Base-by-base conservation (phyloP, 495 filamentous ascomycete genomes). In the Aspergillus mulundensis region DNA sequence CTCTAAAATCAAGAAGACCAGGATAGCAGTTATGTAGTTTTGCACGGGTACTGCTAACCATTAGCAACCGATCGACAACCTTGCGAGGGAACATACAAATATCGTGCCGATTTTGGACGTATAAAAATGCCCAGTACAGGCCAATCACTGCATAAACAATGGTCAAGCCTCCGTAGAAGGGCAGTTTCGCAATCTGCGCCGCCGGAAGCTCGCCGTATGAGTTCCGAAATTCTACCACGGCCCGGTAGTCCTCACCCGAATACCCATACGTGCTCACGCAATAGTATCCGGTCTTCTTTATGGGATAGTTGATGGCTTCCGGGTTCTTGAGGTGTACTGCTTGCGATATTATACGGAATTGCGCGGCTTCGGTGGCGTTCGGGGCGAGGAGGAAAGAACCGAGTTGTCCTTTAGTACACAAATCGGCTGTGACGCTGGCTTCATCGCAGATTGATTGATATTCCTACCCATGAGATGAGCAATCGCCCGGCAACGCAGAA, bases 21-120 rank as follows among this genome's bases (percentile, higher is more conserved):
- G 76, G 58, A 97, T 99, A 15, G 94, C 94, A 6, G 95, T 97
- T 62, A 99, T 97, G 70, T 99, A 97, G 69, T 99, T 97, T 70
- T 99, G 94, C n/a, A 99, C 94, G 15, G 94, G 87, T 60, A 98
- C 85, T 90, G 60, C 15, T 36, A 19, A 41, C 6, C 24, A 61
- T 81, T 68, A 84, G 77, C 54, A 20, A 30, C 53, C 15, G 52
- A 43, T 43, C 8, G 18, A 16, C 5, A 23, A 10, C 23, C 25
- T 20, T 7, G 18, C 44, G 20, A 3, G 23, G 14, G 15, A 23
- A 68, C 86, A 69, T 76, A 89, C 87, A 77, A 51, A 99, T 97
- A 66, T 99, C 94, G 57, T 86, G 82, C 44, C 95, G 84, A 69
- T 99, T 90, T 66, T 97, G 91, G 39, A 89, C 88, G 70, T 99